phyloP scores from a whole-genome alignment of 768 basidiomycete species.

The Leucosporidium scottii region DNA sequence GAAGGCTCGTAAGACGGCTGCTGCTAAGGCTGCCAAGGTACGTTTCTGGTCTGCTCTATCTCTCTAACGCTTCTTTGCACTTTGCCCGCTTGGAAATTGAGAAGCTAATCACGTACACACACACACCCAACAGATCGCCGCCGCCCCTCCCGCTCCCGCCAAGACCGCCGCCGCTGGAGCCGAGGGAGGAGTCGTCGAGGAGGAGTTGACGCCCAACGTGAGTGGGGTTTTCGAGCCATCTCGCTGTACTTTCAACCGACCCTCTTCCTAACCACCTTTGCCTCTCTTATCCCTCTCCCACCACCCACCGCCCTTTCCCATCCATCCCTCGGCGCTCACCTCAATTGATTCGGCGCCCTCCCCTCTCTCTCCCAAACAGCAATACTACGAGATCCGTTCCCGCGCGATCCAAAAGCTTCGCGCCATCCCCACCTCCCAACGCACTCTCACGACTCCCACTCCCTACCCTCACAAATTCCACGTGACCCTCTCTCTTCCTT shows the following conservation, averaged over 20 bases:
- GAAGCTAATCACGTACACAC: too few species aligned
- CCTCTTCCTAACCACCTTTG: not conserved
- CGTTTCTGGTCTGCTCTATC: too few species aligned
- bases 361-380: conserved; percentile 49
- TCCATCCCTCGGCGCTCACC: not conserved
- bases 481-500: conserved; percentile 65
- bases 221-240: conserved; percentile 42
- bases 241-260: not conserved
- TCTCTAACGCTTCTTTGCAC: too few species aligned
- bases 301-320: too few species aligned
- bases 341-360: not conserved
- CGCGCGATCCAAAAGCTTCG: conserved; percentile 79
- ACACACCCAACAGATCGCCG: conserved; percentile 40
- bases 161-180: conserved; percentile 38
- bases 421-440: conserved; percentile 54
- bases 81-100: too few species aligned
- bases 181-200: conserved; percentile 53
- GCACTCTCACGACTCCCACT: conserved; percentile 53
- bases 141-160: conserved; percentile 41
- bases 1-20: conserved; percentile 66
- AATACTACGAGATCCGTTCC: conserved; percentile 93
- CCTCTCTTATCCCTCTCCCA: not conserved
- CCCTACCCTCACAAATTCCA: conserved; percentile 99
- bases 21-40: conserved; percentile 72
- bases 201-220: conserved; percentile 85